Percentiles rank a stretch among this genome's conserved stretches.
Conservation (phyloP, 140 eudicot genomes). For the Anethum foeniculum region DNA sequence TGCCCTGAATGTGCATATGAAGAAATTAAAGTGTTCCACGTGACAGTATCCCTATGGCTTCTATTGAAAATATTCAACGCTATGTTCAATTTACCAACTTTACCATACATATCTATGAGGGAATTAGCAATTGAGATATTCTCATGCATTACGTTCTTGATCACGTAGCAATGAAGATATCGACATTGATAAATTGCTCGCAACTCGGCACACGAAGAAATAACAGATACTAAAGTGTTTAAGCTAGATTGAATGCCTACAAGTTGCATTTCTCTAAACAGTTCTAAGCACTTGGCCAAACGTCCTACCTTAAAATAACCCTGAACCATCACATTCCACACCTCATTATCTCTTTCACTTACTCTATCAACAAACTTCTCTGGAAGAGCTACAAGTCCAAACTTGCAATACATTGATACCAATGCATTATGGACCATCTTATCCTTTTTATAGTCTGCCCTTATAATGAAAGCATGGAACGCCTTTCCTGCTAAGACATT, state of each 20-base stretch:
- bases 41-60: slow-evolving; percentile 38
- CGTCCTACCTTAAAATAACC: slow-evolving; percentile 46
- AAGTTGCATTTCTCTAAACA: slow-evolving; percentile 52
- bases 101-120: slow-evolving; percentile 68
- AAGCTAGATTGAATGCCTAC: slow-evolving; percentile 34
- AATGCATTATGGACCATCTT: slow-evolving; percentile 41
- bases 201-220: slow-evolving; percentile 51
- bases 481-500: slow-evolving; percentile 51
- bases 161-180: slow-evolving; percentile 53
- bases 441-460: slow-evolving; percentile 39
- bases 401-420: slow-evolving; percentile 67
- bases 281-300: slow-evolving; percentile 32
- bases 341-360: slow-evolving; percentile 24
- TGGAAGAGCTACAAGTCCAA: slow-evolving; percentile 36
- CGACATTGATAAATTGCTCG: slow-evolving; percentile 32
- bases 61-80: slow-evolving; percentile 43
- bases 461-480: slow-evolving; percentile 54
- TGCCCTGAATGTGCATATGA: slow-evolving; percentile 35
- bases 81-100: slow-evolving; percentile 31
- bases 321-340: slow-evolving; percentile 56
- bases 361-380: slow-evolving; percentile 46
- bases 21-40: slow-evolving; percentile 73
- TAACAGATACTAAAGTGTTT: slow-evolving; percentile 44
- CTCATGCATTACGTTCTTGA: slow-evolving; percentile 33
- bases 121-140: slow-evolving; percentile 50